Evolutionary conservation across 2,329 filamentous ascomycete species (phyloP).

Genomic region (Bipolaris zeicola): DNA sequence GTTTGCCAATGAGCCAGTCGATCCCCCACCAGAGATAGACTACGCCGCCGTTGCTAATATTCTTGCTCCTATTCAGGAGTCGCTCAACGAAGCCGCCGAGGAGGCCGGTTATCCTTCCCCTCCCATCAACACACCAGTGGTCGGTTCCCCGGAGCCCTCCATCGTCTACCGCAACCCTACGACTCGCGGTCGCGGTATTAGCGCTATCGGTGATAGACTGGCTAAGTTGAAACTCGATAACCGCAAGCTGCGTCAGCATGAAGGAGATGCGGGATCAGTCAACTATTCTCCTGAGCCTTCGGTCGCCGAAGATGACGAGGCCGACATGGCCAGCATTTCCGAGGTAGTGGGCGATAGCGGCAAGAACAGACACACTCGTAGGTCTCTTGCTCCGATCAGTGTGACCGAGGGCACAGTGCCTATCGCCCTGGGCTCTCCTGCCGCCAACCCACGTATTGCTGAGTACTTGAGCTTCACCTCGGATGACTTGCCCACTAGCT

Average conservation of each 20-base stretch:
- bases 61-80: constrained; percentile 37
- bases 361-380: constrained; percentile 18
- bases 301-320: constrained; percentile 23
- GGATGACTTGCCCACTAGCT: constrained; percentile 31
- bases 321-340: constrained; percentile 22
- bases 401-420: constrained; percentile 24
- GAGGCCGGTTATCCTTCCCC: constrained; percentile 38
- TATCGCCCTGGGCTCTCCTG: constrained; percentile 36
- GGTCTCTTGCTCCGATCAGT: constrained; percentile 12
- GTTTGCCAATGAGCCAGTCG: constrained; percentile 13
- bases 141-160: constrained; percentile 37
- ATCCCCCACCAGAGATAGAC: constrained; percentile 27
- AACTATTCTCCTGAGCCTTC: constrained; percentile 26
- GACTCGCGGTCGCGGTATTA: constrained; percentile 59
- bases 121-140: constrained; percentile 38
- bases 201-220: constrained; percentile 87
- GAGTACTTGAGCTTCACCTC: constrained; percentile 39
- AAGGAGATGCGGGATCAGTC: constrained; percentile 27
- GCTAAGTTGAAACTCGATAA: constrained; percentile 62
- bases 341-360: constrained; percentile 25
- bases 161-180: constrained; percentile 18
- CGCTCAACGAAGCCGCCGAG: constrained; percentile 39
- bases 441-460: constrained; percentile 33
- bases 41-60: constrained; percentile 34
- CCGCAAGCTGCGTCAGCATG: constrained; percentile 17